Base-by-base conservation (phyloP, 176 grass and related monocot genomes). In the Tillandsia fasciculata region DNA sequence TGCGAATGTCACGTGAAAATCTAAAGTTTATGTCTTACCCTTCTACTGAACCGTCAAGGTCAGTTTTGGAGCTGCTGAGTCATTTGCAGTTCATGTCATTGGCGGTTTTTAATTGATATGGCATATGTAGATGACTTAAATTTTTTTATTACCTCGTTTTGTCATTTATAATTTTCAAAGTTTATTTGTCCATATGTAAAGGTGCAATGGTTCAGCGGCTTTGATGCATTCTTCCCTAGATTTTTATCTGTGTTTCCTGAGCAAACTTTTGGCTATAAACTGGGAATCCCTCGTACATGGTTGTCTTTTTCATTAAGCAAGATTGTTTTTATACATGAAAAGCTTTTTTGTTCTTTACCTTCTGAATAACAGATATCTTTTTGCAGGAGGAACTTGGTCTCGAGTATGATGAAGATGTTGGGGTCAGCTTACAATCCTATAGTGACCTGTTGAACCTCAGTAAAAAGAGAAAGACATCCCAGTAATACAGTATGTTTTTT, bases 391-490 rank as follows among this genome's bases (percentile, higher is more conserved):
- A 99, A 79, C 86, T 99, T 77, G 94, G 87, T 51, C 64, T 99
- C 4, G 94, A 97, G 84, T 97, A 97, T 67, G 94, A 97, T 15
- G 94, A 97, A 87, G 94, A 97, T 90, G 83, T 88, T 12, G 77
- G 65, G 10, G 89, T 85, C 58, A 85, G 70, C 81, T 61, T 93
- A 27, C 86, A 84, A 64, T 81, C 82, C 11, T 90, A 90, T 66
- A 64, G 12, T 74, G 94, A 99, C 24, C 74, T 88, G 72, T 68
- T 86, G 49, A 81, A 77, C 71, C 78, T 77, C 13, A 79, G 72
- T 29, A 99, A 99, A 80, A 90, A 77, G 75, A 83, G 86, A 67
- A 97, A 74, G 75, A 20, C 70, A 73, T 80, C 72, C 24, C 68
- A 76, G 49, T 93, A 70, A 77, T 79, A 61, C 50, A 12, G 10